Base-by-base conservation (phyloP, 2,329 filamentous ascomycete species). In the Colletotrichum gloeosporioides region DNA sequence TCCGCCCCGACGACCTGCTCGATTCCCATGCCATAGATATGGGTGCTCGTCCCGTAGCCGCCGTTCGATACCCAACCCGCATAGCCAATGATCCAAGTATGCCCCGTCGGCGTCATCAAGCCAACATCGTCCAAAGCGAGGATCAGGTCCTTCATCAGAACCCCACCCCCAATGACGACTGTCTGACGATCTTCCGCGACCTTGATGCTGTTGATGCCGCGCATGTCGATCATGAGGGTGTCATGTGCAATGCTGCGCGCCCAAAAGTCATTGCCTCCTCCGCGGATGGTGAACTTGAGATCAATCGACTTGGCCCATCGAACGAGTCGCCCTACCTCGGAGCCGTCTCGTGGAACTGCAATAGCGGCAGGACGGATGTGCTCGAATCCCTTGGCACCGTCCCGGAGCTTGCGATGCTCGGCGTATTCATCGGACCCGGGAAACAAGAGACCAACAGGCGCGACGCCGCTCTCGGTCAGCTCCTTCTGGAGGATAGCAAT, bases 1-100 rank as follows among this genome's bases (percentile, higher is more conserved):
- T 75, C 79, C 8, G 81, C 83, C 0, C 79, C 81, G 2, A 86
- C 53, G 18, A 86, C 85, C 76, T 86, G 83, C 71, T 87, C 85
- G 10, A 81, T 81, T 1, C 84, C 84, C 1, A 86, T 70, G 5
- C 85, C 85, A 69, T 78, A 82, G 3, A 66, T 59, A 1, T 78
- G 74, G 4, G 79, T 78, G 27, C 83, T 80, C 0, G 80, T 77
- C 4, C 84, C 85, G 71, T 85, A 85, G 2, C 84, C 84, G 7
- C 84, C 85, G 10, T 80, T 79, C 10, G 79, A 82, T 10, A 82
- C 81, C 84, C 85, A 86, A 2, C 84, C 83, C 3, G 82, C 79
- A 53, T 82, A 85, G 9, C 84, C 85, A 4, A 86, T 57, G 31
- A 66, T 71, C 39, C 69, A 65, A 4, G 59, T 65, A n/a, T 22